phyloP scores from a whole-genome alignment of 1,284 basidiomycete species.

The Tilletiopsis washingtonensis region DNA sequence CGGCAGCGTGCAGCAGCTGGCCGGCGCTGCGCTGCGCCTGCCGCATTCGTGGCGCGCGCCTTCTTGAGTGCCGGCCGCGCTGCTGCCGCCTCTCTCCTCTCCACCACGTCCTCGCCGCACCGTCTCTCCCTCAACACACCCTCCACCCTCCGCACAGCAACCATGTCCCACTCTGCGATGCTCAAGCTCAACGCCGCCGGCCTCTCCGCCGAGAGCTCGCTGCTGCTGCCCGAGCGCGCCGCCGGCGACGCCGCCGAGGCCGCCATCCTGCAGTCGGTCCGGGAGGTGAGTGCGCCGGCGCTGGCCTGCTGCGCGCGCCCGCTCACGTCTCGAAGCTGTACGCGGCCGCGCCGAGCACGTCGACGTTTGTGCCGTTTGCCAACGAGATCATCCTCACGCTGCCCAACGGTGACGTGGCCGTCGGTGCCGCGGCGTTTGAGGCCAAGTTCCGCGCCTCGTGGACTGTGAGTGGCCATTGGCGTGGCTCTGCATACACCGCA shows the following conservation, averaged over 20 bases:
- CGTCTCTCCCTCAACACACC: no score
- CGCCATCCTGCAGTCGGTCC: constrained; percentile 22
- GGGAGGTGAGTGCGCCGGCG: constrained; percentile 14
- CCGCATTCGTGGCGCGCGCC: no score
- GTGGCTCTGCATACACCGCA: not conserved
- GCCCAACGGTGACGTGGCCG: constrained; percentile 37
- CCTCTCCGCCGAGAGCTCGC: constrained; percentile 42
- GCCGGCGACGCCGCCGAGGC: constrained; percentile 30
- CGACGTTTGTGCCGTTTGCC: constrained; percentile 22
- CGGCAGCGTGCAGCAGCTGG: no score
- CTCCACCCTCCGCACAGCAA: no score
- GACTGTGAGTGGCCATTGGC: no score
- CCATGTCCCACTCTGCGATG: constrained; percentile 30
- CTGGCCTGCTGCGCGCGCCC: not conserved
- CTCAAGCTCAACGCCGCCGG: constrained; percentile 44
- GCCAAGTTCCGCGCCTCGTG: constrained; percentile 17
- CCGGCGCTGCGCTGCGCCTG: no score
- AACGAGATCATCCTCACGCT: constrained; percentile 39
- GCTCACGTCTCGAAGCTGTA: constrained; percentile 18
- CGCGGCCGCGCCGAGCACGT: constrained; percentile 7
- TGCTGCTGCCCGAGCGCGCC: constrained; percentile 40
- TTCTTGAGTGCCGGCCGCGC: no score
- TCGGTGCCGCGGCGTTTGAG: constrained; percentile 23
- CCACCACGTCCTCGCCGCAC: no score
- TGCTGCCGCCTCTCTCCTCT: no score